Conservation (phyloP, 495 filamentous ascomycete genomes). For the Parachaetomium inaequale region DNA sequence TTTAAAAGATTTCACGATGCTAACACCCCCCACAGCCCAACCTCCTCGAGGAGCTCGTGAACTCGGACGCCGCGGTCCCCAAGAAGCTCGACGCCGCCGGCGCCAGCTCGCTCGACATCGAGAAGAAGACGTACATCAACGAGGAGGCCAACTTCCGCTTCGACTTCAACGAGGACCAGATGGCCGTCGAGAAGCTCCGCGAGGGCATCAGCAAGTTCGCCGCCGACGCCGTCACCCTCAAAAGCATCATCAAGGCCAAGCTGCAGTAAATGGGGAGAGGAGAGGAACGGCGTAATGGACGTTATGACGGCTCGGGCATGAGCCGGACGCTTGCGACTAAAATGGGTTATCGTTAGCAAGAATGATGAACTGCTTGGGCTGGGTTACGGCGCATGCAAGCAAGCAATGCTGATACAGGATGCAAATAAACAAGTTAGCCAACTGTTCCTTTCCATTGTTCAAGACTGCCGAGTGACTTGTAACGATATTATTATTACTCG, state of each 20-base stretch:
- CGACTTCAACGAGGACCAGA: constrained; percentile 98
- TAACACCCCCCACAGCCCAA: constrained; percentile 58
- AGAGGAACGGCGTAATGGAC: background rate
- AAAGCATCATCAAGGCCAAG: constrained; percentile 86
- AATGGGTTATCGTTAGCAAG: constrained; percentile 13
- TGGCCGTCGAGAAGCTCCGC: constrained; percentile 97
- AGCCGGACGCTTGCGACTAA: background rate
- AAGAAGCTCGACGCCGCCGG: constrained; percentile 80
- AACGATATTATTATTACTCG: background rate
- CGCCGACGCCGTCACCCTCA: constrained; percentile 89
- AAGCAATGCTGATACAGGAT: background rate
- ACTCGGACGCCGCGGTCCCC: constrained; percentile 71
- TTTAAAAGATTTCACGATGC: background rate
- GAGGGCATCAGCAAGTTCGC: constrained; percentile 99
- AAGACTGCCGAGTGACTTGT: background rate
- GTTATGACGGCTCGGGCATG: background rate
- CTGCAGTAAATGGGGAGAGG: constrained; percentile 44
- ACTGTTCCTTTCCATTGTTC: background rate
- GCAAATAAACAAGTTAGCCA: background rate
- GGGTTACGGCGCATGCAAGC: constrained; percentile 8
- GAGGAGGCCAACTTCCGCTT: constrained; percentile 92
- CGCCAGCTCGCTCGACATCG: constrained; percentile 66
- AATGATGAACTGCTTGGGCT: constrained; percentile 6
- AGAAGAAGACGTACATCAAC: constrained; percentile 86
- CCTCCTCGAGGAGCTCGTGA: constrained; percentile 89